These are phyloP conservation scores for Ophiostoma triangulosporum DNA, from an alignment of 2,329 filamentous ascomycete genomes.

Conservation along the genomic window DNA sequence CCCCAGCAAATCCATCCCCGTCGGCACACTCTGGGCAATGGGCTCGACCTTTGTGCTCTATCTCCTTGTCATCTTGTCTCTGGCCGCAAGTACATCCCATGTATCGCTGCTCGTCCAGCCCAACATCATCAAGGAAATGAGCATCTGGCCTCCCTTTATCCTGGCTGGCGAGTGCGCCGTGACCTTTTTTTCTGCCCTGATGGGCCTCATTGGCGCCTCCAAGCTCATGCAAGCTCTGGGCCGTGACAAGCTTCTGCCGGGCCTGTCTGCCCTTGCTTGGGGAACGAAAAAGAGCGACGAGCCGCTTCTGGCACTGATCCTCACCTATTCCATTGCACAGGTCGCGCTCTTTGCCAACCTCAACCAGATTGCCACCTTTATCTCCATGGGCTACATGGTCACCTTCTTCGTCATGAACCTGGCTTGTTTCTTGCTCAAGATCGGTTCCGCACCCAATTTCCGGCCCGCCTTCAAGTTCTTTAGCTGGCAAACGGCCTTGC, in stretches of 20 bases:
- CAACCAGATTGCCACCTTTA: conserved; percentile 78
- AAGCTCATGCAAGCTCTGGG: conserved; percentile 76
- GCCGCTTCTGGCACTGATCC: conserved; percentile 59
- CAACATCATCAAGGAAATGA: conserved; percentile 73
- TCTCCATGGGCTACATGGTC: conserved; percentile 80
- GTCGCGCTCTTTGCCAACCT: conserved; percentile 69
- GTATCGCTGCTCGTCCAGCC: conserved; percentile 59
- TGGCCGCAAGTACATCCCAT: conserved; percentile 64
- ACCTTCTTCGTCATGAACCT: conserved; percentile 83
- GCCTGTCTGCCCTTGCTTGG: conserved; percentile 58
- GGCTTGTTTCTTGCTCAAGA: conserved; percentile 74
- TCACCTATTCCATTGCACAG: conserved; percentile 66
- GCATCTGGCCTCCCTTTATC: conserved; percentile 58
- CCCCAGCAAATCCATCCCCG: conserved; percentile 72
- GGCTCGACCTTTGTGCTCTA: conserved; percentile 65
- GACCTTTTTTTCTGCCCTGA: conserved; percentile 71
- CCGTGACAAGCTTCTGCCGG: conserved; percentile 65
- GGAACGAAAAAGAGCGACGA: conserved; percentile 61
- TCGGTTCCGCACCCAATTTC: conserved; percentile 81
- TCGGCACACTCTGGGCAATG: conserved; percentile 69
- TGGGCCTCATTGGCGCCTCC: conserved; percentile 75
- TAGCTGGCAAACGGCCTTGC: conserved; percentile 67
- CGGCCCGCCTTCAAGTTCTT: conserved; percentile 82
- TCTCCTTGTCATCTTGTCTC: conserved; percentile 59
- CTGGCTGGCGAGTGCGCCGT: conserved; percentile 73